Percentiles rank a stretch among this genome's conserved stretches.
These are phyloP conservation scores for Maudiozyma humilis DNA, from an alignment of 1,139 yeast genomes.

Conservation along the genomic window DNA sequence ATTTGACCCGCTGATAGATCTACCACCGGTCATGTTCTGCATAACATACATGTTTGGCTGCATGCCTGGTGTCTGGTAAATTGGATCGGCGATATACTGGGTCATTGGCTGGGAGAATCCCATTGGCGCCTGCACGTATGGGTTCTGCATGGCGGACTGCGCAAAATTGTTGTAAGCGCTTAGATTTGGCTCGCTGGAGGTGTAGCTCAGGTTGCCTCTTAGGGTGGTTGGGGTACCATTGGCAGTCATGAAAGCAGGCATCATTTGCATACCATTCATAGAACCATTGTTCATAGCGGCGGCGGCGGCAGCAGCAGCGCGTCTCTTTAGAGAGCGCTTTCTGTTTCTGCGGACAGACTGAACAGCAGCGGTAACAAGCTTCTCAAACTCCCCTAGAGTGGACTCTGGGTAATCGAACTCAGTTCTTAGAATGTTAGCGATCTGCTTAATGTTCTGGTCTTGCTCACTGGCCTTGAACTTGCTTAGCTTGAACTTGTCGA, in stretches of 20 bases:
- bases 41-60: slow-evolving; percentile 5
- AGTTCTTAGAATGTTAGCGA: slow-evolving; percentile 62
- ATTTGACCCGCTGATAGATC: background rate
- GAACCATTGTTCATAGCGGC: slow-evolving; percentile 1
- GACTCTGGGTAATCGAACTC: slow-evolving; percentile 69
- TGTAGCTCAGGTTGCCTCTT: slow-evolving; percentile 2
- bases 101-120: slow-evolving; percentile 2
- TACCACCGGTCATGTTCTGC: slow-evolving; percentile 3
- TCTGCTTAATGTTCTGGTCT: slow-evolving; percentile 64
- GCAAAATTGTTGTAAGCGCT: background rate
- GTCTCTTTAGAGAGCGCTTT: slow-evolving; percentile 40
- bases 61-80: slow-evolving; percentile 4
- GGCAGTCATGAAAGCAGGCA: slow-evolving; percentile 3
- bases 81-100: slow-evolving; percentile 4
- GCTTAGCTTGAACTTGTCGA: slow-evolving; percentile 70
- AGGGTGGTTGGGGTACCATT: slow-evolving; percentile 2
- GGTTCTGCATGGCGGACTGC: background rate
- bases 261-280: slow-evolving; percentile 1
- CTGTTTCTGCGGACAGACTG: slow-evolving; percentile 68
- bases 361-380: slow-evolving; percentile 83
- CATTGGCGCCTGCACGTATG: slow-evolving; percentile 2
- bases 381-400: slow-evolving; percentile 61
- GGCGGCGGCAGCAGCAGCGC: slow-evolving; percentile 7
- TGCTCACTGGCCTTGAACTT: slow-evolving; percentile 85
- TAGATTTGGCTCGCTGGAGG: background rate